phyloP scores from a whole-genome alignment of 371 early-diverging fungal genomes.

The Mortierella polycephala region DNA sequence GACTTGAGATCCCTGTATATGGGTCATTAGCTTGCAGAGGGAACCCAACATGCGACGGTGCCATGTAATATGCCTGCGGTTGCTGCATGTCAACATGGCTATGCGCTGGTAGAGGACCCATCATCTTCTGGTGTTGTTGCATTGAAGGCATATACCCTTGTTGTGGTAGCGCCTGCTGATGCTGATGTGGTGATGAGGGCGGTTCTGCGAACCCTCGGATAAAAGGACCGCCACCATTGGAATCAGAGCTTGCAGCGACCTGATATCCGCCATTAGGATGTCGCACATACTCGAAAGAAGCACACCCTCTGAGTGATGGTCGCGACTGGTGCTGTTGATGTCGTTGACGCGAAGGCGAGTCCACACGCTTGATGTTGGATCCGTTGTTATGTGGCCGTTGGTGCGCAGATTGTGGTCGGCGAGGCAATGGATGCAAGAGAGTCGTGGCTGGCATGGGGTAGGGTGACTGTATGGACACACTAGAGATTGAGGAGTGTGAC shows the following conservation, averaged over 20 bases:
- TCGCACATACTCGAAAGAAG: slow-evolving; percentile 21
- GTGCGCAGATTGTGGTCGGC: slow-evolving; percentile 35
- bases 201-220: slow-evolving; percentile 17
- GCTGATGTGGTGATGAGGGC: slow-evolving; percentile 7
- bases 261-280: slow-evolving; percentile 24
- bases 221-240: slow-evolving; percentile 2
- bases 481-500: too few relatives aligned
- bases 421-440: slow-evolving; percentile 22
- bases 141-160: neutral
- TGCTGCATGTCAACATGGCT: slow-evolving; percentile 11
- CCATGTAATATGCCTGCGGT: slow-evolving; percentile 24
- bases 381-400: slow-evolving; percentile 1
- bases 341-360: slow-evolving; percentile 9
- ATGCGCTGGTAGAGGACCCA: slow-evolving; percentile 7
- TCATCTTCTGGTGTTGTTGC: slow-evolving; percentile 23
- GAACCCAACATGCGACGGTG: slow-evolving; percentile 12
- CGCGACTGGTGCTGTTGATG: slow-evolving; percentile 11
- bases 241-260: slow-evolving; percentile 2
- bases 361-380: slow-evolving; percentile 2
- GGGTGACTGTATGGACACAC: slow-evolving; percentile 1
- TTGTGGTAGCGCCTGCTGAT: slow-evolving; percentile 3
- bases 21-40: slow-evolving; percentile 18
- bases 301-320: slow-evolving; percentile 6
- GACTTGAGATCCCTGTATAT: slow-evolving; percentile 16
- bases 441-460: slow-evolving; percentile 38